Evolutionary conservation across 352 stramenopile genomes (phyloP), one percentile per base, ranked within the genome.

Genomic region (Pythium aristosporum): DNA sequence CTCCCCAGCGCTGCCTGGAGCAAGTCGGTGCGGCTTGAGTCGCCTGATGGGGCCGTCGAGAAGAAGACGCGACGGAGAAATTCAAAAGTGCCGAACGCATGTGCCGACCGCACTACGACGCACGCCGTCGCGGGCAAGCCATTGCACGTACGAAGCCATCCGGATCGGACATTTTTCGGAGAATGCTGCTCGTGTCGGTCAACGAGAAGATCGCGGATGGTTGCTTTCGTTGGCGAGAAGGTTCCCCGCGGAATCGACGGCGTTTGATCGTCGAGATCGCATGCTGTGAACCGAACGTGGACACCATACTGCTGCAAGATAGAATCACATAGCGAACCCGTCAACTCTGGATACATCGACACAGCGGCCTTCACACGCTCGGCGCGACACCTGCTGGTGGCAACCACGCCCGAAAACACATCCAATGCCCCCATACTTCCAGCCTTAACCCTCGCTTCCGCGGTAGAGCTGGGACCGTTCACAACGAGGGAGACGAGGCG

Each of bases 261-360:
- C n/a, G 20, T 34, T 23, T 44, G 23, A 6, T 63, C 37, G 2
- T 54, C 34, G 1, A 32, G 18, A 28, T 69, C 47, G 7, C 21
- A 21, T 10, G 21, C 12, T 4, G 32, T 42, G 18, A 67, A 71
- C 23, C 52, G 57, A 13, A 67, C 44, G 42, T 67, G 57, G 13
- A 67, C 57, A 4, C 64, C 64, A 39, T 71, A 71, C 15, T 43
- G 20, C 30, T 63, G 64, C 5, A 71, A 34, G 18, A 71, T 66
- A 8, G 28, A 49, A 30, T 67, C 57, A 43, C 64, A 71, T 5
- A 71, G 15, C 15, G 30, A 8, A 1, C 44, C 21, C 7, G 55
- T 21, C 2, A 63, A n/a, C 7, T 60, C 12, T 4, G 64, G 64
- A 46, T 63, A 66, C 51, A 71, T 54, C 21, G 58, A 55, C 23